Base-by-base conservation (phyloP, 176 grass and related monocot genomes). In the Dendrocalamus sinicus region DNA sequence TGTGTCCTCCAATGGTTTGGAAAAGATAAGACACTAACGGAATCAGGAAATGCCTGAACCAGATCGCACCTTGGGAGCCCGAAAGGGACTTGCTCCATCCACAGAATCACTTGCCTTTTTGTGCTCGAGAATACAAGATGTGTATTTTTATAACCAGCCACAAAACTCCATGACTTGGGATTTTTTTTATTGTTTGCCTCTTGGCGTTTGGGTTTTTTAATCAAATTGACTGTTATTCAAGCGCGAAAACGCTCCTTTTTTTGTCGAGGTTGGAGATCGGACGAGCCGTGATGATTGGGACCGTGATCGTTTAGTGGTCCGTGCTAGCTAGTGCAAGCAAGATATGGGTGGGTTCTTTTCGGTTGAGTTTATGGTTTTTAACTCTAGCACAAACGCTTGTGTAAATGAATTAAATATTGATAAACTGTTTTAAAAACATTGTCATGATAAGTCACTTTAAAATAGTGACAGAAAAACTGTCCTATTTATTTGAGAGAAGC, bases 51-150 rank as follows among this genome's bases (percentile, higher is more conserved):
- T 70, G 72, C 72, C 78, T 65, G 83, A 82, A 86, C 88, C 88
- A 90, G 88, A 90, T 90, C 59, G 39, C 78, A 39, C 83, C 88
- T 86, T 28, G 81, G 23, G 66, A 51, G 72, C 35, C 24, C 62
- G 54, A 77, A 35, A 72, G 73, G 1, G 79, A 86, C 70, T 12
- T 55, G 45, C 39, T 35, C 54, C 45, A 12, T 20, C 15, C 72
- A 65, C 2, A 82, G 22, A 86, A 63, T 71, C 77, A 44, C 52
- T 70, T 35, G 8, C n/a, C 20, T 17, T 8, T 62, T 52, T 20
- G 7, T 88, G 55, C 81, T 55, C 55, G 54, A 88, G 75, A 77
- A 53, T 51, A 61, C 54, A 44, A 15, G 32, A 35, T 59, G 8
- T 47, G 4, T 13, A 13, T 48, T 24, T 12, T 17, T 15, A 64